Percentiles rank a stretch among this genome's conserved stretches.
These are phyloP conservation scores for Terana coerulea DNA, from an alignment of 768 basidiomycete genomes.

Conservation along the genomic window DNA sequence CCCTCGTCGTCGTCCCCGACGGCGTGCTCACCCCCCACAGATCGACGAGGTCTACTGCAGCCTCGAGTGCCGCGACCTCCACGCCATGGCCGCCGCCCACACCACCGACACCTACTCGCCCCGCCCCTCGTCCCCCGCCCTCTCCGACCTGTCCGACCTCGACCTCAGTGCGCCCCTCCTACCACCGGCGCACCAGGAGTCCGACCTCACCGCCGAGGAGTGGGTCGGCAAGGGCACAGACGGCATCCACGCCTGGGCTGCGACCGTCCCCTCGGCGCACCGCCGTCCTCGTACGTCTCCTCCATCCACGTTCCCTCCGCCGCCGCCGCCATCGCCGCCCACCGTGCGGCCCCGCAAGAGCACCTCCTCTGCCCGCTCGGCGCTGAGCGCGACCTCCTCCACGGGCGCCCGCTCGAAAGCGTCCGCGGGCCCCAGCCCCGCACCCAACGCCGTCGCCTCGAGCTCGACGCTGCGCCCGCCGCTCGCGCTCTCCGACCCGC, in stretches of 20 bases:
- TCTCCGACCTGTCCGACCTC: constrained; percentile 3
- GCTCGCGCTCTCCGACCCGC: background rate
- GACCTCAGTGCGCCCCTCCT: background rate
- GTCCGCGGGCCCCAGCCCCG: no score
- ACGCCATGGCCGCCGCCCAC: background rate
- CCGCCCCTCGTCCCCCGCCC: constrained; percentile 5
- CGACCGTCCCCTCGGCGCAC: background rate
- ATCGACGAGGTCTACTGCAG: background rate
- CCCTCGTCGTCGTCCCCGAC: background rate
- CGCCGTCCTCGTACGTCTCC: background rate
- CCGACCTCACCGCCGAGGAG: background rate
- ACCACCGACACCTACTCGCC: background rate
- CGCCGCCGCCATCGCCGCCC: background rate
- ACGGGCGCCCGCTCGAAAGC: background rate
- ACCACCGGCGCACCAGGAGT: background rate
- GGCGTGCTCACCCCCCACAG: background rate
- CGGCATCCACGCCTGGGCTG: constrained; percentile 5
- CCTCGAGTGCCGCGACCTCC: background rate
- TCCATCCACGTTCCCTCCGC: background rate
- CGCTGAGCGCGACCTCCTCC: no score
- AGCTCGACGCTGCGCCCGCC: constrained; percentile 7
- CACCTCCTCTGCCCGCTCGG: background rate
- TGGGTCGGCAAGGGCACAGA: constrained; percentile 3
- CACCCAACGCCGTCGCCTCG: background rate
- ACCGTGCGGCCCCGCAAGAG: background rate